These are phyloP conservation scores for Alternaria triticina DNA, from an alignment of 2,329 filamentous ascomycete species.

Conservation along the genomic window DNA sequence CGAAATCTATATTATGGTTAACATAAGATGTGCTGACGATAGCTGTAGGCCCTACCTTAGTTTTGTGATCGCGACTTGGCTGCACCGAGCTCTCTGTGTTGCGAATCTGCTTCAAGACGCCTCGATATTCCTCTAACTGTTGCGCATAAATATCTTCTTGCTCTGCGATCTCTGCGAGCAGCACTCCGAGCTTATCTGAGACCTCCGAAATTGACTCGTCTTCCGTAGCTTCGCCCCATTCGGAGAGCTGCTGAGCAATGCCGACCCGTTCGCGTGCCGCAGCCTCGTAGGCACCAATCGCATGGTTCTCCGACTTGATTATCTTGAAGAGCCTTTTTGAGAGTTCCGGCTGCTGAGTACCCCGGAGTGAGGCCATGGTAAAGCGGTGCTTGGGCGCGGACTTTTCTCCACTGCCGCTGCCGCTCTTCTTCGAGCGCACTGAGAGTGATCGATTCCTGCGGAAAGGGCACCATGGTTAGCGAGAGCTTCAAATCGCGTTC, in stretches of 20 bases:
- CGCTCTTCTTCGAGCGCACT: constrained; percentile 69
- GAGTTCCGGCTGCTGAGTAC: constrained; percentile 83
- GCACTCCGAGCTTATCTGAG: constrained; percentile 92
- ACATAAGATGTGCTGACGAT: not conserved
- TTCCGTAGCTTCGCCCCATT: constrained; percentile 92
- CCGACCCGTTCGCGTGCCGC: constrained; percentile 83
- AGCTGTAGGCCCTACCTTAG: constrained; percentile 60
- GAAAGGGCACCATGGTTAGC: constrained; percentile 38
- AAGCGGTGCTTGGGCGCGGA: constrained; percentile 70
- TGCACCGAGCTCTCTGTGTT: constrained; percentile 97
- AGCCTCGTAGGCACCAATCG: constrained; percentile 81
- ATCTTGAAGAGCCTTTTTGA: constrained; percentile 87
- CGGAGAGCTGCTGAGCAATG: constrained; percentile 88
- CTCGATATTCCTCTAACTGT: constrained; percentile 83
- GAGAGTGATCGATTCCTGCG: constrained; percentile 76
- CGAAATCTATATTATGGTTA: constrained; percentile 61
- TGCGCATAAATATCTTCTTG: constrained; percentile 90
- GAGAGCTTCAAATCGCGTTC: not conserved
- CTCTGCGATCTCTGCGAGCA: constrained; percentile 90
- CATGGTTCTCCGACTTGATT: constrained; percentile 93
- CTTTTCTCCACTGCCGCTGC: constrained; percentile 49
- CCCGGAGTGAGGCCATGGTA: constrained; percentile 84
- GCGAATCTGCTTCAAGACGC: constrained; percentile 85
- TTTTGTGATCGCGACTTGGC: constrained; percentile 84
- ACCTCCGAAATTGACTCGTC: constrained; percentile 89